Base-by-base conservation (phyloP, 306 rosid genomes). In the Pueraria montana region DNA sequence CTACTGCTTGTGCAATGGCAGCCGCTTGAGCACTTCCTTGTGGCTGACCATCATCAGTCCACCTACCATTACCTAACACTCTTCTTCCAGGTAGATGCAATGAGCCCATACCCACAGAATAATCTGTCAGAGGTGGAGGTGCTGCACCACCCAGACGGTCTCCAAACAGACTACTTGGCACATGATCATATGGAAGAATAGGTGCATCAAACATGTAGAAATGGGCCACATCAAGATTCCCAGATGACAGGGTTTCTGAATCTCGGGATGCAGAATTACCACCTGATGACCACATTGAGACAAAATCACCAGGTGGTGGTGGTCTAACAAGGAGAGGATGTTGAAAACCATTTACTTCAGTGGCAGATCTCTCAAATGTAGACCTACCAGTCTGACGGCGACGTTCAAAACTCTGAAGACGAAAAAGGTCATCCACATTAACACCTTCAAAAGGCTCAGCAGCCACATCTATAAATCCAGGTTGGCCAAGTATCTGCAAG, bases 1-100 rank as follows among this genome's bases (percentile, higher is more conserved):
- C 99, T 26, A 96, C 92, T 32, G 96, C 96, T 82, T 96, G 97
- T 2, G 97, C 99, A 88, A 96, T 86, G 76, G 92, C 87, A 82
- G 91, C 93, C 2, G 97, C 94, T 79, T 92, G 97, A 82, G 93
- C 90, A 81, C 91, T 84, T 78, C 92, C 97, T 89, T 94, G 99
- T 48, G 99, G 98, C 82, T 88, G 99, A 53, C 99, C 99, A 85
- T 94, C 99, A 94, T 93, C 98, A 50, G 99, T 96, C 99, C 99
- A 96, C 82, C 99, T 92, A 75, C 99, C 96, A 82, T 91, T 90
- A 76, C 94, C 91, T 40, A 84, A 83, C 75, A 94, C 98, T 87
- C 99, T 91, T 76, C 97, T 88, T 72, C 97, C 97, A 10, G 92
- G 89, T 67, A 96, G 85, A 68, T 89, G 97, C 90, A 92, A 84